phyloP scores from a whole-genome alignment of 495 filamentous ascomycete genomes.

The Durotheca rogersii region DNA sequence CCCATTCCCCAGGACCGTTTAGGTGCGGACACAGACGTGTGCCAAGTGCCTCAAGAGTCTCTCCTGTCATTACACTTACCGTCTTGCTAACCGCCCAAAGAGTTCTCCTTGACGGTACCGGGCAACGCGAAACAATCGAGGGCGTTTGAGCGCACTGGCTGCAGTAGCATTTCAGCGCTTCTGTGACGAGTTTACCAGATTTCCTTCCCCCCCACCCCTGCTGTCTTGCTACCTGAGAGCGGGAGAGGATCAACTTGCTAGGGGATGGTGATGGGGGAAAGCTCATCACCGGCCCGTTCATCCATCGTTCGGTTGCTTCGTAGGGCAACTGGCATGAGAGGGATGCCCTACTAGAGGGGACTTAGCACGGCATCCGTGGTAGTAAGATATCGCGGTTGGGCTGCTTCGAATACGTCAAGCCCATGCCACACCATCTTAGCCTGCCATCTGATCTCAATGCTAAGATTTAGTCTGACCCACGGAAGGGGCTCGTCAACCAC shows the following conservation, averaged over 20 bases:
- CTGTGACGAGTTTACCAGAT: not conserved
- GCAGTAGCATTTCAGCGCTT: conserved; percentile 3
- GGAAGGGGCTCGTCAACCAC: conserved; percentile 32
- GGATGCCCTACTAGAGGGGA: conserved; percentile 9
- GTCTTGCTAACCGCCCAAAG: conserved; percentile 25
- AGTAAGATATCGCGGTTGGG: too few relatives aligned
- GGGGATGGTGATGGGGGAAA: too few relatives aligned
- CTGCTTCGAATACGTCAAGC: conserved; percentile 10
- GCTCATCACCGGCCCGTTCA: too few relatives aligned
- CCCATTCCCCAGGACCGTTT: not conserved
- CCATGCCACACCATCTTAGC: conserved; percentile 28
- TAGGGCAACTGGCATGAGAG: conserved; percentile 20
- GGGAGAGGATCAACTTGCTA: too few relatives aligned
- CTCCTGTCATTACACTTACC: conserved; percentile 10
- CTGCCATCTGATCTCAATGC: conserved; percentile 21
- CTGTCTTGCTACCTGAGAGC: too few relatives aligned
- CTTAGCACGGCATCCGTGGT: too few relatives aligned
- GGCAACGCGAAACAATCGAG: not conserved
- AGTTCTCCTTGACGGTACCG: conserved; percentile 2
- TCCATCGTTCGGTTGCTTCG: too few relatives aligned
- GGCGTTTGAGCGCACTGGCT: not conserved
- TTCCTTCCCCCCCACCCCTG: not conserved
- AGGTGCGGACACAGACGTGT: conserved; percentile 8
- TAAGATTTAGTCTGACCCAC: conserved; percentile 32
- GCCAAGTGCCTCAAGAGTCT: conserved; percentile 18